Percentiles rank a stretch among this genome's conserved stretches.
Evolutionary conservation across 108 stramenopile species (phyloP).

Genomic region (Parmales sp.): DNA sequence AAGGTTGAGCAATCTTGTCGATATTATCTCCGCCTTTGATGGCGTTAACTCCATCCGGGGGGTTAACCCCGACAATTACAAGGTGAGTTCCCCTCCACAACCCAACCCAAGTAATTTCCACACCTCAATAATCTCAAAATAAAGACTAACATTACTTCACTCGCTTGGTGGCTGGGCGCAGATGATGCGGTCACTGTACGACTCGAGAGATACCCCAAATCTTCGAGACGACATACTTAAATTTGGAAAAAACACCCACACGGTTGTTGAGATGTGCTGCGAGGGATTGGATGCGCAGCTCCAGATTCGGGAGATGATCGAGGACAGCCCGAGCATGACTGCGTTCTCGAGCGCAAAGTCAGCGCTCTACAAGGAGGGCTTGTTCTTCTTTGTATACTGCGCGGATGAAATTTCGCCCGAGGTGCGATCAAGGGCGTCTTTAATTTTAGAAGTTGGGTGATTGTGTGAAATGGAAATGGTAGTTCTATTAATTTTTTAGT

Average conservation of each 20-base stretch:
- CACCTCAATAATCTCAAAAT: no score
- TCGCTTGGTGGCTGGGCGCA: no score
- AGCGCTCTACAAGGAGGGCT: conserved; percentile 43
- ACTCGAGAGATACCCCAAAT: conserved; percentile 43
- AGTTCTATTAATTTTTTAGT: no score
- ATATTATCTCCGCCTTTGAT: conserved; percentile 16
- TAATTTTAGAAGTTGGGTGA: no score
- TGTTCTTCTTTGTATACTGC: conserved; percentile 44
- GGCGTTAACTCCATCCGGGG: conserved; percentile 23
- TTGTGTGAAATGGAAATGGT: no score
- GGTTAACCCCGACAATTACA: conserved; percentile 33
- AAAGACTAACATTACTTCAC: no score
- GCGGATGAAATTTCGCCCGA: conserved; percentile 49
- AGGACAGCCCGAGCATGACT: conserved; percentile 55
- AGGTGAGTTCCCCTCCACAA: no score
- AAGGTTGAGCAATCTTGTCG: conserved; percentile 17
- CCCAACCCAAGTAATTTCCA: no score
- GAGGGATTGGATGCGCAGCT: conserved; percentile 33
- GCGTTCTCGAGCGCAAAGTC: conserved; percentile 47
- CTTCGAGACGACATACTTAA: conserved; percentile 50
- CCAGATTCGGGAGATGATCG: conserved; percentile 53
- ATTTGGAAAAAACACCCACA: conserved; percentile 21
- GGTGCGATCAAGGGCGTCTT: conserved; percentile 39
- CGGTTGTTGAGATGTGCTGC: conserved; percentile 38
- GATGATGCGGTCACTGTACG: conserved; percentile 54